phyloP scores from a whole-genome alignment of 257 asterid species.

The Linaria vulgaris region DNA sequence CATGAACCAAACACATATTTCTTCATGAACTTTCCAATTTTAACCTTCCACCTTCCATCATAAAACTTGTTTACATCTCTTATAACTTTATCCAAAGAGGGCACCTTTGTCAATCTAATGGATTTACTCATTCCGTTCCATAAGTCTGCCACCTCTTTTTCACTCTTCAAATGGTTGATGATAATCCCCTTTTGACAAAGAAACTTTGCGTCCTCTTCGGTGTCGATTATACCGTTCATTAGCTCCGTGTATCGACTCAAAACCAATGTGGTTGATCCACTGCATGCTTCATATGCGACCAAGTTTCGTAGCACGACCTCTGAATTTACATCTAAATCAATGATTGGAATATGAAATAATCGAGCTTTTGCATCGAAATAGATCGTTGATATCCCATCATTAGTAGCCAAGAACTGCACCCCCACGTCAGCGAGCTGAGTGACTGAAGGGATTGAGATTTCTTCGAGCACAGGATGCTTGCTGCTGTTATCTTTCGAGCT shows the following conservation, averaged over 20 bases:
- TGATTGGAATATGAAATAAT: constrained; percentile 8
- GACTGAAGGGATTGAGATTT: constrained; percentile 26
- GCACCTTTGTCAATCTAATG: constrained; percentile 23
- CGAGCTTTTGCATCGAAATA: constrained; percentile 4
- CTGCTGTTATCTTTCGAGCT: neutral
- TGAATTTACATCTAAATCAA: constrained; percentile 11
- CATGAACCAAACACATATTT: constrained; percentile 18
- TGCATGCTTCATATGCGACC: constrained; percentile 25
- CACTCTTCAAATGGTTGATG: constrained; percentile 22
- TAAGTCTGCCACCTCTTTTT: constrained; percentile 22
- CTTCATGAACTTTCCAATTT: constrained; percentile 10
- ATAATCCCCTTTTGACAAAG: constrained; percentile 20
- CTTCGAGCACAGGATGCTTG: constrained; percentile 23
- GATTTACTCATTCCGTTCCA: constrained; percentile 23
- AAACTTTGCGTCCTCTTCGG: constrained; percentile 18
- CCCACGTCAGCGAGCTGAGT: constrained; percentile 17
- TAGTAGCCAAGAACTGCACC: constrained; percentile 9
- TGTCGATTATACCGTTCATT: constrained; percentile 23
- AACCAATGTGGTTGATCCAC: constrained; percentile 18
- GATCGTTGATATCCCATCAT: constrained; percentile 14
- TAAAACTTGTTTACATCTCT: constrained; percentile 23
- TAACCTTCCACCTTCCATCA: constrained; percentile 12
- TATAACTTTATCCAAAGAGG: constrained; percentile 21
- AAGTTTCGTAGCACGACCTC: constrained; percentile 16
- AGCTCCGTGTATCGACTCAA: constrained; percentile 20